Evolutionary conservation across 176 grass and related monocot species (phyloP), one percentile per base, ranked within the genome.

Genomic region (Oryza glumipatula): DNA sequence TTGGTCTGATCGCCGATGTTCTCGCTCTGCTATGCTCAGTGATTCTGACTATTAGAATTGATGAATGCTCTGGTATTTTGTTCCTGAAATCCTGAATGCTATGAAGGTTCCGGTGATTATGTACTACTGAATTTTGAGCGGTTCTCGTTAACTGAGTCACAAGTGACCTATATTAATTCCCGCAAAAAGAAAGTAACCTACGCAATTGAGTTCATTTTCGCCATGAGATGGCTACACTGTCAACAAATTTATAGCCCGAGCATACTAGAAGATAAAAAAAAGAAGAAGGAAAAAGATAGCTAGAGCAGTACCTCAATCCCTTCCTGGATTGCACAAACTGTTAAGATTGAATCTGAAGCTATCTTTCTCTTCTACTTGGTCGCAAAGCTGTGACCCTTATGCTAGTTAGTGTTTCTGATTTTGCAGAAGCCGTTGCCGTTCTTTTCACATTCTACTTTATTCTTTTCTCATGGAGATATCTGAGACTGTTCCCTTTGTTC

Each of bases 391-490:
- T 68, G 77, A 54, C 30, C 76, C 64, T 51, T 67, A 52, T 86
- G 44, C 58, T 43, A 73, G 0, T 48, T 67, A 17, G 36, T 79
- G 23, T 46, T 61, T 85, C 24, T 46, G 38, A 13, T 35, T 9
- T 48, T 72, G 67, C 19, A 26, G 24, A 19, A 74, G 22, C 0
- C 32, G 68, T 35, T 9, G 1, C 54, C 76, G 17, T 4, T 65
- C 68, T 38, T 73, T 73, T 47, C 70, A 13, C 63, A 43, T 33
- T 45, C 64, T 38, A 71, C 71, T 81, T 84, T 85, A 51, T 81
- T 85, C 65, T 65, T 21, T 32, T 43, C 52, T 44, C 84, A 28
- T 38, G 9, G 56, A 72, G 56, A 77, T 85, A 61, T 17, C 48
- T 36, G 52, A 17, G 4, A 21, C 74, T 60, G 6, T 44, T 60